Evolutionary conservation across 441 rosid genomes (phyloP), one percentile per base, ranked within the genome.

Genomic region (Bruguiera hainesii): DNA sequence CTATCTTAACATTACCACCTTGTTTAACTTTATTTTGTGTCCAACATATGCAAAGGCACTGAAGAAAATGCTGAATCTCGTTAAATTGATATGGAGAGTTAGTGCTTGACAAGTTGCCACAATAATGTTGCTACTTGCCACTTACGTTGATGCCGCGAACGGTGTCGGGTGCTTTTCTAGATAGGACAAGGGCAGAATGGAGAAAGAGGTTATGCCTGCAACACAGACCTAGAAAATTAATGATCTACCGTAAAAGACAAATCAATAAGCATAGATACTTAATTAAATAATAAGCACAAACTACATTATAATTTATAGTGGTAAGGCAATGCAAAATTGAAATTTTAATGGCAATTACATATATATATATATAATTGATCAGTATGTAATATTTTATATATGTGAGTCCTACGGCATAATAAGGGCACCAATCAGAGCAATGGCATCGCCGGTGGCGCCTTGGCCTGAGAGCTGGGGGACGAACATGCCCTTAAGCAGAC

Each of bases 381-480:
- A 2, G 57, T 37, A 10, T 37, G 11, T 37, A 10, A 37, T 37
- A 2, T 2, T 10, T 37, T 10, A 37, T 10, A 10, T 37, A 37
- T 37, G 46, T 10, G 46, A 37, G 11, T 5, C 77, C 20, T 83
- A 89, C 93, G 93, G 91, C 91, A 84, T 85, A 72, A 89, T 33
- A 6, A 89, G 87, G 59, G 93, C 88, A 1, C 96, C 91, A n/a
- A 89, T 66, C 0, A 89, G 82, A 71, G 96, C 88, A 20, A 89
- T 86, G 66, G 93, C 84, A 20, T 78, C 83, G 6, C 75, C 88
- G 3, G 84, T 83, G 79, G 89, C 86, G 3, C 84, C 82, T 2
- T 77, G 75, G 65, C 85, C 91, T 1, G 60, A 56, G 23, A 87
- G 96, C 64, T 75, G 83, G 2, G 96, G 91, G 19, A 83, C 50